Evolutionary conservation across 768 basidiomycete genomes (phyloP), one percentile per base, ranked within the genome.

Genomic region (Suillus sp.): DNA sequence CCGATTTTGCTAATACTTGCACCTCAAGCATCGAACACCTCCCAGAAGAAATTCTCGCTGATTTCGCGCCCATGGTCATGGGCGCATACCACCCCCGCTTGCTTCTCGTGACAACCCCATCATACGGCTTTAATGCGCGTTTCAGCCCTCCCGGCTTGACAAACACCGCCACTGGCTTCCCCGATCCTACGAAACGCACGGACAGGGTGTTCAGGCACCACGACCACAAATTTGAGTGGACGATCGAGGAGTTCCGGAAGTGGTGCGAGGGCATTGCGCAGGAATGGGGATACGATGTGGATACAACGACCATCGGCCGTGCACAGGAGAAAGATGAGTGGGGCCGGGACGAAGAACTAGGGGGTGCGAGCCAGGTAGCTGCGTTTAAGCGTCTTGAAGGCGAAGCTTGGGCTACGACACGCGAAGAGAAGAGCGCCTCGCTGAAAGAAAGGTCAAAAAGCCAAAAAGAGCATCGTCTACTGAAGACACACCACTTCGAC

Each of bases 191-290:
- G 0, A 78, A 81, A 16, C 84, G 90, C 20, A 95, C 92, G 0
- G 71, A 82, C 54, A 84, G 93, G 1, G 74, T 90, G 34, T 95
- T 95, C 78, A 81, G 94, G 25, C 92, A 96, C 70, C 63, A 75
- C 27, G 94, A 95, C 67, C 94, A 96, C 74, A 90, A 94, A 68
- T 93, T 95, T 65, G 94, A 96, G 73, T 96, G 91, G 90, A 95
- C 92, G 0, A 71, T 75, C 0, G 84, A 85, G 2, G 94, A 96
- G 69, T 96, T 93, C 70, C 68, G 71, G 22, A 67, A 66, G 18
- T 91, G 89, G 86, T 93, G 92, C 69, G 65, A 74, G 13, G 70
- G 69, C 0, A 78, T 76, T 2, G 91, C 89, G 0, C 70, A 69
- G 4, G 80, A 84, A 55, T 95, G 90, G 90, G 91, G 90, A 0